A percentile compares a stretch with the other conserved stretches of the same genome.
Conservation (phyloP, 345 rosid genomes). For the Euphorbia pulcherrima region DNA sequence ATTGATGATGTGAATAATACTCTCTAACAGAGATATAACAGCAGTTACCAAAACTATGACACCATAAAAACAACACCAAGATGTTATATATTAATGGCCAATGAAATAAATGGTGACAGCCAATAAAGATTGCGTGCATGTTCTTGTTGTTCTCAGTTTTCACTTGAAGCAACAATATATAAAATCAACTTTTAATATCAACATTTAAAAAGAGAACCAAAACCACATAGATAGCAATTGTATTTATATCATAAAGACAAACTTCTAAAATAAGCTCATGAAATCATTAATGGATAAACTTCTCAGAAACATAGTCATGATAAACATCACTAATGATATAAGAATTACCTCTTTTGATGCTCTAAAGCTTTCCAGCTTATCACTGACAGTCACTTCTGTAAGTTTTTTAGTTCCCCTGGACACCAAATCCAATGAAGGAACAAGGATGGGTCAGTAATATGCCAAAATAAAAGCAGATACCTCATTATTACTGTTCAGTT, state of each 20-base stretch:
- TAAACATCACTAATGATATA: background rate
- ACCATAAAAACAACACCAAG: background rate
- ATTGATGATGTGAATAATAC: background rate
- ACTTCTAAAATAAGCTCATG: background rate
- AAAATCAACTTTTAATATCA: background rate
- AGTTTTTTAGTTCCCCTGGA: conserved; percentile 43
- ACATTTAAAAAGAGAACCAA: background rate
- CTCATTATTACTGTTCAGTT: background rate
- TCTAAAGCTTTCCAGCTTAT: conserved; percentile 63
- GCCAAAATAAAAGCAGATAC: background rate
- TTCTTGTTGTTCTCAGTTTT: too few relatives aligned
- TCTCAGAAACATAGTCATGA: background rate
- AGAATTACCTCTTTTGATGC: conserved; percentile 77
- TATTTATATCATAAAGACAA: background rate
- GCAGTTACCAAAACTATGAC: background rate
- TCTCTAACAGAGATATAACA: background rate
- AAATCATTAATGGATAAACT: background rate
- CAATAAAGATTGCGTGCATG: background rate
- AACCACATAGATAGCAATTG: too few relatives aligned
- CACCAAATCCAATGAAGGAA: conserved; percentile 18
- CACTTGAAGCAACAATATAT: too few relatives aligned
- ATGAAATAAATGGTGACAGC: background rate
- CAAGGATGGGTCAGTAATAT: background rate
- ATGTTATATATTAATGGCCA: background rate
- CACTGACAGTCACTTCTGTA: conserved; percentile 18